Evolutionary conservation across 108 stramenopile genomes (phyloP), one percentile per base, ranked within the genome.

Genomic region (Fragilaria crotonensis): DNA sequence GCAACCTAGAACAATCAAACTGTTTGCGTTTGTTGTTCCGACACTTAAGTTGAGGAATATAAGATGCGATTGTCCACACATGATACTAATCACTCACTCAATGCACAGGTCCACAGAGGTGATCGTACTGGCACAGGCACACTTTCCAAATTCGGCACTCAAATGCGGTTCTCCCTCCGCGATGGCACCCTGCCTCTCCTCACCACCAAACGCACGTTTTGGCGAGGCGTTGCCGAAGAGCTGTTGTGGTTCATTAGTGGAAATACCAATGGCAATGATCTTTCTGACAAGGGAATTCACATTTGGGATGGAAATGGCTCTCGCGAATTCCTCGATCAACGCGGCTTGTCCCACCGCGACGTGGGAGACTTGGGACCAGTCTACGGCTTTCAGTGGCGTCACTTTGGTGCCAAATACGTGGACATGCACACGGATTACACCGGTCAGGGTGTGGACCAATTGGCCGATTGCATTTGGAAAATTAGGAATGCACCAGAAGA

Each of bases 221-320:
- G 98, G 99, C 78, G 98, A 33, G 99, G 98, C 19, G 98, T 98
- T 30, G 99, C 98, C 0, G 99, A 99, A 80, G 99, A 98, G 62
- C 70, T 99, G 27, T 68, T 99, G 48, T 99, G 99, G 99, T 99
- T 99, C 77, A 73, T 99, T 48, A 59, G 69, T 26, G 99, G 99
- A 1, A 83, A 79, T 50, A 99, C 99, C 53, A 96, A 98, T 73
- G 97, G 96, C 25, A 97, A 97, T 55, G 76, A 85, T 30, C 81
- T 99, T 7, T 67, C 82, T 33, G 96, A 81, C 53, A 96, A 98
- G 82, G 73, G 89, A 48, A 94, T 99, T 55, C 97, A 96, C 63
- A 99, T 99, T 63, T 99, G 99, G 99, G 99, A 99, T 72, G 99
- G 99, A 5, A 99, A 99, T 72, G 97, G 92, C 21, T 90, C 87